These are phyloP conservation scores for Pelargonium fulgidum DNA, from an alignment of 441 rosid genomes.

Conservation along the genomic window DNA sequence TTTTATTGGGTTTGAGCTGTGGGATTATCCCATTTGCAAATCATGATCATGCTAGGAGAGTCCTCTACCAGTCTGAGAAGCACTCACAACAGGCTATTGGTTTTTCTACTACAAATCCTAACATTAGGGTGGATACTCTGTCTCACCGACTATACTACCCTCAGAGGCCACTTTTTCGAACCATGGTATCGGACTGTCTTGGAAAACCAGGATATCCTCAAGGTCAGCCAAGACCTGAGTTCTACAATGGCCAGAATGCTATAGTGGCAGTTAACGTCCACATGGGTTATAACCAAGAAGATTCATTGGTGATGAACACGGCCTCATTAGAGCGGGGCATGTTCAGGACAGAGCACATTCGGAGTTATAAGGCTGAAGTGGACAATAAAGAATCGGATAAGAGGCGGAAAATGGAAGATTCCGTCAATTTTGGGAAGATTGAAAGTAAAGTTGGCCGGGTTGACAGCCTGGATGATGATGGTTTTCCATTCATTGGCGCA, in stretches of 20 bases:
- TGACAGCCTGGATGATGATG: slow-evolving; percentile 86
- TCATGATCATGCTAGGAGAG: slow-evolving; percentile 88
- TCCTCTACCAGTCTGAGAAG: slow-evolving; percentile 83
- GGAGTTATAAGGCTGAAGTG: slow-evolving; percentile 89
- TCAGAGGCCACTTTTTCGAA: slow-evolving; percentile 76
- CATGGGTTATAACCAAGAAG: slow-evolving; percentile 92
- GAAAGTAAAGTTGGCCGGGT: slow-evolving; percentile 73
- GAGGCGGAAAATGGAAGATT: slow-evolving; percentile 51
- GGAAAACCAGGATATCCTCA: slow-evolving; percentile 38
- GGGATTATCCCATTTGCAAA: slow-evolving; percentile 84
- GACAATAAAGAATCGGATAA: slow-evolving; percentile 67
- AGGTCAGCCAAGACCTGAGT: slow-evolving; percentile 47
- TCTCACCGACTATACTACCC: slow-evolving; percentile 78
- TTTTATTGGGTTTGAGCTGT: slow-evolving; percentile 73
- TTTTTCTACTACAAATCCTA: slow-evolving; percentile 74
- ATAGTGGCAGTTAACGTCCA: slow-evolving; percentile 93
- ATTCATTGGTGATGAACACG: slow-evolving; percentile 83
- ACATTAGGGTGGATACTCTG: slow-evolving; percentile 72
- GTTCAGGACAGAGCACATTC: slow-evolving; percentile 75
- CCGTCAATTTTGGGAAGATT: slow-evolving; percentile 60
- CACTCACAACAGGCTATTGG: slow-evolving; percentile 92
- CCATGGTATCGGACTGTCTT: slow-evolving; percentile 62
- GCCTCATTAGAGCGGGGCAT: slow-evolving; percentile 86
- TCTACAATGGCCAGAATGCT: slow-evolving; percentile 79
- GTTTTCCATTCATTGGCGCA: slow-evolving; percentile 81